Evolutionary conservation across 2,329 filamentous ascomycete species (phyloP).

Genomic region (Botryotinia narcissicola): DNA sequence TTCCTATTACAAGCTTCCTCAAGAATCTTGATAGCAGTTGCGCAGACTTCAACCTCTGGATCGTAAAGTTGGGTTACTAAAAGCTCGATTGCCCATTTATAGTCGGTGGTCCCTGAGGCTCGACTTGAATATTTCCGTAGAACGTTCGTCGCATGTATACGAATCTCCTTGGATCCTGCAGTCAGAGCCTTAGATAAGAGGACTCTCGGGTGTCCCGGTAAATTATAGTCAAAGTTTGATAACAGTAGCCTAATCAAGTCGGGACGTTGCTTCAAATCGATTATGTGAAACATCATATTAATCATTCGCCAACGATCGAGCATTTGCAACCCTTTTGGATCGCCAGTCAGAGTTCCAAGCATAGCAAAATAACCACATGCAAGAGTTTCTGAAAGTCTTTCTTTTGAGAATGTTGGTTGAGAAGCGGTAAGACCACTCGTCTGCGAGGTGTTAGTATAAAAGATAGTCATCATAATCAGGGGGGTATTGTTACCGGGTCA

Average conservation of each 20-base stretch:
- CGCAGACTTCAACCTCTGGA: slow-evolving; percentile 93
- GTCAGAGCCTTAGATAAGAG: slow-evolving; percentile 93
- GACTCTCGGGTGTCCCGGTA: slow-evolving; percentile 85
- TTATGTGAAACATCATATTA: slow-evolving; percentile 99
- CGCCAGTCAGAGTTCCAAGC: slow-evolving; percentile 80
- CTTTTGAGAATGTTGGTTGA: slow-evolving; percentile 82
- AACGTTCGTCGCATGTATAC: slow-evolving; percentile 84
- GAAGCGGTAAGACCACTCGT: slow-evolving; percentile 74
- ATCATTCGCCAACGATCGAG: slow-evolving; percentile 97
- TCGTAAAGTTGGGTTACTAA: slow-evolving; percentile 99
- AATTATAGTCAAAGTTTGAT: slow-evolving; percentile 86
- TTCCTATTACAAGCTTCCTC: slow-evolving; percentile 97
- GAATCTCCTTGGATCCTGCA: slow-evolving; percentile 84
- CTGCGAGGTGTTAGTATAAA: slow-evolving; percentile 40
- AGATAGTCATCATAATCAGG: neutral
- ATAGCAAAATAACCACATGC: slow-evolving; percentile 93
- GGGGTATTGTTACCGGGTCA: slow-evolving; percentile 63
- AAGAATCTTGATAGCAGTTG: slow-evolving; percentile 92
- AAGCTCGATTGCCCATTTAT: slow-evolving; percentile 93
- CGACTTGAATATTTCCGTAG: slow-evolving; percentile 80
- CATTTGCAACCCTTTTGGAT: slow-evolving; percentile 79
- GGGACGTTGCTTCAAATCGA: slow-evolving; percentile 85
- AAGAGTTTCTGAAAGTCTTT: slow-evolving; percentile 80
- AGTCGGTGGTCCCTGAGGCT: slow-evolving; percentile 57
- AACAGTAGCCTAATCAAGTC: slow-evolving; percentile 88